Evolutionary conservation across 495 filamentous ascomycete genomes (phyloP).

Genomic region (Bryoglossum gracile): DNA sequence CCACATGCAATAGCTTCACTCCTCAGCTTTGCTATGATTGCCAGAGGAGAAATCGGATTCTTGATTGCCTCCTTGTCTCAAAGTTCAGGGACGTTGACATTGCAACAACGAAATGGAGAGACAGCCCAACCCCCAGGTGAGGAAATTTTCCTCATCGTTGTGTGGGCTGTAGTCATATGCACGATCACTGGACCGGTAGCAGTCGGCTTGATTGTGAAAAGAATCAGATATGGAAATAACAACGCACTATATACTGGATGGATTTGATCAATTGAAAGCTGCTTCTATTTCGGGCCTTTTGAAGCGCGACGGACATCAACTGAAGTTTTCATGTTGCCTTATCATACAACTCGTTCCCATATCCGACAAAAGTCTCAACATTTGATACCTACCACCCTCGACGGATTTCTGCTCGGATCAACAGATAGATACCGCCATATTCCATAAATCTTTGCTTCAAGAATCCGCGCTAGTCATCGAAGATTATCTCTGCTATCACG

Average conservation of each 20-base stretch:
- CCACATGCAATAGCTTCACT: constrained; percentile 13
- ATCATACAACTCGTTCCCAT: too few species aligned
- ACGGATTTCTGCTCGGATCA: too few species aligned
- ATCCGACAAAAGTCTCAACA: too few species aligned
- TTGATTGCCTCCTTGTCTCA: constrained; percentile 61
- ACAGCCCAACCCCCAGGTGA: constrained; percentile 20
- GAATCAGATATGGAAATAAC: constrained; percentile 1
- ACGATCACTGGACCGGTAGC: constrained; percentile 65
- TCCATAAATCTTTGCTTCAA: too few species aligned
- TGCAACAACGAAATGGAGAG: constrained; percentile 1
- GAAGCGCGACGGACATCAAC: too few species aligned
- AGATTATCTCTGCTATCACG: too few species aligned
- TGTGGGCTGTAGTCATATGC: constrained; percentile 71
- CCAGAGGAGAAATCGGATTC: constrained; percentile 74
- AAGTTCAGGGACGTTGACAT: constrained; percentile 13
- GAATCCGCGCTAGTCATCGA: too few species aligned
- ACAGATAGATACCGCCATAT: too few species aligned
- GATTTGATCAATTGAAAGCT: too few species aligned
- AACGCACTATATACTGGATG: not conserved
- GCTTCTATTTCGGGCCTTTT: too few species aligned
- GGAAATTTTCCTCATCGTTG: constrained; percentile 55
- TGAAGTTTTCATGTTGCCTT: too few species aligned
- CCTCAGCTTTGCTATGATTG: constrained; percentile 58
- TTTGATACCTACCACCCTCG: too few species aligned
- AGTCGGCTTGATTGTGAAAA: constrained; percentile 52